Base-by-base conservation (phyloP, 768 basidiomycete genomes). In the Mrakia frigida region DNA sequence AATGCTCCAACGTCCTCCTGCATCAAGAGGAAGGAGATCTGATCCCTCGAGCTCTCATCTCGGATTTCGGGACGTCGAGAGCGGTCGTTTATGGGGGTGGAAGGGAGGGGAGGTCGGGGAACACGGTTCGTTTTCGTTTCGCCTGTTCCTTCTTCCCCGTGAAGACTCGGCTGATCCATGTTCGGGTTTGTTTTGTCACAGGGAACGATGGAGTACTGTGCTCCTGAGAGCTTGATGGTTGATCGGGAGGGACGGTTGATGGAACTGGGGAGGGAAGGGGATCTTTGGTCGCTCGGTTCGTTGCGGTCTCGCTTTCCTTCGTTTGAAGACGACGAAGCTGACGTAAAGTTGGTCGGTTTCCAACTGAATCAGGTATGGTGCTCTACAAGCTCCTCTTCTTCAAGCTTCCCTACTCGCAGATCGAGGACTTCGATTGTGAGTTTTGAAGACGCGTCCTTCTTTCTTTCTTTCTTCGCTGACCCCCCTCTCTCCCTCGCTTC, bases 341-440 rank as follows among this genome's bases (percentile, higher is more conserved):
- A 50, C 16, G n/a, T n/a, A n/a, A n/a, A n/a, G n/a, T 28, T n/a
- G 25, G 1, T 33, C 11, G 1, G 11, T n/a, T 73, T 75, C 53
- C 65, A 5, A 21, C 18, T 35, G 4, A 2, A 50, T 18, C 46
- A 83, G 83, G 83, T 0, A 94, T 98, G 91, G 92, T 98, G 74
- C 86, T 98, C 25, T 90, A 98, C 85, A 95, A 94, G 80, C 87
- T 98, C 78, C 84, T 96, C 0, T 98, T 97, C 85, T 94, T 98
- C 84, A 88, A 88, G 46, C 84, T 96, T 28, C 95, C 96, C 0
- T 98, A 94, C 81, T 87, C 86, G 25, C 89, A 92, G 79, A 81
- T 70, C 14, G 89, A 90, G 21, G 91, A 91, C 80, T 86, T 92
- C 85, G 87, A 88, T 56, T 13, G 77, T 74, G 56, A 65, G 77